phyloP scores from a whole-genome alignment of 495 filamentous ascomycete species.

The Haplographium delicatum region DNA sequence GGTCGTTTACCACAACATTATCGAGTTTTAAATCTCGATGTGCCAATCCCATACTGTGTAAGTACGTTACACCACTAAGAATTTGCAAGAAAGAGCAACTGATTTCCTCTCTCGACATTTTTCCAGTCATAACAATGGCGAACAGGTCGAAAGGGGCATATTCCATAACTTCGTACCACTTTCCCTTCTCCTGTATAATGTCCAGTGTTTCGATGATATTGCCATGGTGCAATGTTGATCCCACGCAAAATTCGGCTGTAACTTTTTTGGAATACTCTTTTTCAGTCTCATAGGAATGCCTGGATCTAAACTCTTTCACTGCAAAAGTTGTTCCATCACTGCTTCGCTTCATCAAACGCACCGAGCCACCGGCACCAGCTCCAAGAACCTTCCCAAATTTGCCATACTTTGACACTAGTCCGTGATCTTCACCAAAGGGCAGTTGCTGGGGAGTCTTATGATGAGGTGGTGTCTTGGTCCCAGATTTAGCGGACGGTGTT shows the following conservation, averaged over 20 bases:
- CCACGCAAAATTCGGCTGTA: slow-evolving; percentile 98
- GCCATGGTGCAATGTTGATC: slow-evolving; percentile 92
- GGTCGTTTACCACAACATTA: slow-evolving; percentile 95
- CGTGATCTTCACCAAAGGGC: slow-evolving; percentile 93
- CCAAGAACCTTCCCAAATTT: slow-evolving; percentile 92
- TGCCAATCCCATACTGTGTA: slow-evolving; percentile 93
- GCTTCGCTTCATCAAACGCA: slow-evolving; percentile 86
- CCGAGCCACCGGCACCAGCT: slow-evolving; percentile 91
- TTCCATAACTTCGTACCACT: slow-evolving; percentile 99
- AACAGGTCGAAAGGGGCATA: slow-evolving; percentile 98
- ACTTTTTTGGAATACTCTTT: slow-evolving; percentile 98
- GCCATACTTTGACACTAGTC: slow-evolving; percentile 84
- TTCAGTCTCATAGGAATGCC: slow-evolving; percentile 89
- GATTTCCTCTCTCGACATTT: slow-evolving; percentile 90
- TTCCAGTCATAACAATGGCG: slow-evolving; percentile 98
- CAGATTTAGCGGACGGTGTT: slow-evolving; percentile 43
- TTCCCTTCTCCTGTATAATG: slow-evolving; percentile 89
- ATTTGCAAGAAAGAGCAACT: slow-evolving; percentile 92
- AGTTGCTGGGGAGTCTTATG: slow-evolving; percentile 57
- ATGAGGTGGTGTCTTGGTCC: slow-evolving; percentile 51
- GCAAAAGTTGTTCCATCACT: slow-evolving; percentile 91
- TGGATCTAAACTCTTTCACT: slow-evolving; percentile 92
- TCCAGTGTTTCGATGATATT: slow-evolving; percentile 98
- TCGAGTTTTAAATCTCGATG: slow-evolving; percentile 97
- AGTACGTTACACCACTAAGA: slow-evolving; percentile 90